phyloP scores from a whole-genome alignment of 1,139 yeast genomes.

The Saccharomyces hybrid region DNA sequence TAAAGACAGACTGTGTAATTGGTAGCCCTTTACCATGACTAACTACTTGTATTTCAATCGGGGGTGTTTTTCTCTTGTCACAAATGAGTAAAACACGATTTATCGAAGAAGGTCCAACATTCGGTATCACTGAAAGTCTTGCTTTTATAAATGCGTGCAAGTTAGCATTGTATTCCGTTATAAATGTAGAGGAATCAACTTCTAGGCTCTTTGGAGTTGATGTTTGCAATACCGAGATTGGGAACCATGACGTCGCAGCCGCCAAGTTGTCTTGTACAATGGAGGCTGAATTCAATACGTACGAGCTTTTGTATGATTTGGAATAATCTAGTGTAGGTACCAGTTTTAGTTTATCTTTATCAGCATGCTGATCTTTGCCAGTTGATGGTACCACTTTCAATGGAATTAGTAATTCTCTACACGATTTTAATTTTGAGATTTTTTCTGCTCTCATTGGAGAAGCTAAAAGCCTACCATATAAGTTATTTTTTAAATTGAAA shows the following conservation, averaged over 20 bases:
- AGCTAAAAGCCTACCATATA: constrained; percentile 23
- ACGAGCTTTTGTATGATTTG: constrained; percentile 14
- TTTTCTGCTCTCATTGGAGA: constrained; percentile 28
- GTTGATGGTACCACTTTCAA: constrained; percentile 9
- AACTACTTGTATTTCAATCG: neutral
- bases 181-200: neutral
- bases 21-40: neutral
- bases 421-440: constrained; percentile 15
- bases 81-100: neutral
- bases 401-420: constrained; percentile 22
- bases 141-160: neutral
- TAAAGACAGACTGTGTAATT: neutral
- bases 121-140: neutral
- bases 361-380: constrained; percentile 4
- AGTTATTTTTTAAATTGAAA: constrained; percentile 16
- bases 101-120: neutral
- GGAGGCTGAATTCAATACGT: constrained; percentile 16
- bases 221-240: constrained; percentile 10
- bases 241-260: constrained; percentile 12
- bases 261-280: constrained; percentile 2
- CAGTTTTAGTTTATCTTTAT: constrained; percentile 5
- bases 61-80: neutral
- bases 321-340: constrained; percentile 1
- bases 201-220: neutral
- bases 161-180: neutral